phyloP scores from a whole-genome alignment of 352 stramenopile species.

The Phytophthora tentaculata region DNA sequence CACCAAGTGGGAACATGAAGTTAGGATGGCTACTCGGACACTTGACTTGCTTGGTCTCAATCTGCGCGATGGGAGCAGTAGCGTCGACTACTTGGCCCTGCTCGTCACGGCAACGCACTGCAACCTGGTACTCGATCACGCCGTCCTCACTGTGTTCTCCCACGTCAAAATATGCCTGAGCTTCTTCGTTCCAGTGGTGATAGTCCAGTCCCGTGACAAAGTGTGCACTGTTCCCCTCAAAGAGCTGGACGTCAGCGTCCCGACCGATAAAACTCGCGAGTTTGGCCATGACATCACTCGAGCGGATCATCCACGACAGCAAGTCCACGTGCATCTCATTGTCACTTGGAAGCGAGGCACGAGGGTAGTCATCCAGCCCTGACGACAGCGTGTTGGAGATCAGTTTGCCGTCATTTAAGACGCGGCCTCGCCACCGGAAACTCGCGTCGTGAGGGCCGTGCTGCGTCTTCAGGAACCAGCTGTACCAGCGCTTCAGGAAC shows the following conservation, averaged over 20 bases:
- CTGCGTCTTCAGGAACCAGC: constrained; percentile 78
- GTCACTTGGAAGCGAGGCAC: constrained; percentile 68
- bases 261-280: constrained; percentile 48
- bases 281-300: constrained; percentile 60
- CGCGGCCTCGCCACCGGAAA: constrained; percentile 86
- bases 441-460: constrained; percentile 47
- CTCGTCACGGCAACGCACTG: constrained; percentile 71
- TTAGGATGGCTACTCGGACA: constrained; percentile 71
- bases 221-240: constrained; percentile 37
- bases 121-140: constrained; percentile 67
- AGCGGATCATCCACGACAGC: constrained; percentile 90
- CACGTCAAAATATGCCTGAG: constrained; percentile 81
- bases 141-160: constrained; percentile 82
- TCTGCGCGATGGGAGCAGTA: constrained; percentile 40
- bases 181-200: constrained; percentile 76
- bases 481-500: constrained; percentile 79
- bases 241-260: constrained; percentile 35
- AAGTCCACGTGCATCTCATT: constrained; percentile 93
- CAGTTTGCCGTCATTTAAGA: constrained; percentile 72
- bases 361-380: constrained; percentile 93
- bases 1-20: constrained; percentile 81
- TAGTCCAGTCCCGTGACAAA: constrained; percentile 57
- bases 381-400: constrained; percentile 93
- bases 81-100: constrained; percentile 50
- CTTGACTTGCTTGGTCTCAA: constrained; percentile 41